These are phyloP conservation scores for Perkinsus marinus DNA, from an alignment of 169 alveolate genomes.

Conservation along the genomic window DNA sequence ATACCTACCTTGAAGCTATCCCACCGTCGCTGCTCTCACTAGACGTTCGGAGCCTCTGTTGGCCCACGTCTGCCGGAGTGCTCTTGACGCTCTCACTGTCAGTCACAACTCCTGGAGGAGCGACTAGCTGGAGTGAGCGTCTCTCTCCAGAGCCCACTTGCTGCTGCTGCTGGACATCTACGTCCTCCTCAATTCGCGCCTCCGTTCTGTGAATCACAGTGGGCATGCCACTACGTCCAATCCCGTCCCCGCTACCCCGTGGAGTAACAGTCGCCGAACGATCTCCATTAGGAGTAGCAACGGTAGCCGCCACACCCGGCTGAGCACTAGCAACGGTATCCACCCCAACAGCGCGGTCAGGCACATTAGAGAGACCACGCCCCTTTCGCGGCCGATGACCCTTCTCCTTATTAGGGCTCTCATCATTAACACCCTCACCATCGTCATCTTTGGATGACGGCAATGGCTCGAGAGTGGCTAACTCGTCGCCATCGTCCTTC, in stretches of 20 bases:
- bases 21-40: not conserved
- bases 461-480: not conserved
- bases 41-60: not conserved
- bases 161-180: too few relatives aligned
- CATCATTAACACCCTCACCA: not conserved
- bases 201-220: not conserved
- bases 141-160: too few relatives aligned
- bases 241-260: not conserved
- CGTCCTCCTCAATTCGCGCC: too few relatives aligned
- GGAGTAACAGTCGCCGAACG: not conserved
- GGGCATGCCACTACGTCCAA: not conserved
- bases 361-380: not conserved
- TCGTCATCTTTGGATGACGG: not conserved
- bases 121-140: not conserved
- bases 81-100: not conserved
- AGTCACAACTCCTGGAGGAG: not conserved
- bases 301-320: not conserved
- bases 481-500: not conserved
- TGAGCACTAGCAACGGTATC: not conserved
- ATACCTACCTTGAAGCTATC: not conserved
- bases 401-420: not conserved
- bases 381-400: not conserved
- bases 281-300: not conserved
- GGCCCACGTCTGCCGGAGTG: not conserved
- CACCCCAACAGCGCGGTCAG: not conserved